These are phyloP conservation scores for Termitomyces sp. DNA, from an alignment of 768 basidiomycete genomes.

Conservation along the genomic window DNA sequence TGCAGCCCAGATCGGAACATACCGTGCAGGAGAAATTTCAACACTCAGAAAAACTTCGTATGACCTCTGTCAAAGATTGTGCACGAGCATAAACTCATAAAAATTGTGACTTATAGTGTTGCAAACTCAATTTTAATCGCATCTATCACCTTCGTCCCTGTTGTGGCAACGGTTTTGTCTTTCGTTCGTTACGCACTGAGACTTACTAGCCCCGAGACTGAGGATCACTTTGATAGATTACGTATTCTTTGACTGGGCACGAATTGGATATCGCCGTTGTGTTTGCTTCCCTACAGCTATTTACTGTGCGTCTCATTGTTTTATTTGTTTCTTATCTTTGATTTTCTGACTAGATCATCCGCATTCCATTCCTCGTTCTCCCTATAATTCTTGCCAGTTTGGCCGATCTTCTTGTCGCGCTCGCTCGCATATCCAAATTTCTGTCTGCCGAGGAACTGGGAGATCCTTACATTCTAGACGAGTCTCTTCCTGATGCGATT, in stretches of 20 bases:
- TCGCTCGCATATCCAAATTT: conserved; percentile 42
- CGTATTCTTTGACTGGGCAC: conserved; percentile 55
- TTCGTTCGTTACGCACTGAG: conserved; percentile 32
- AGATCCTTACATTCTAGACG: conserved; percentile 40
- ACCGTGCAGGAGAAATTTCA: conserved; percentile 34
- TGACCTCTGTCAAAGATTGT: conserved; percentile 9
- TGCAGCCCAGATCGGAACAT: conserved; percentile 30
- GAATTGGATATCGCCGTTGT: conserved; percentile 47
- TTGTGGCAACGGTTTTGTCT: conserved; percentile 42
- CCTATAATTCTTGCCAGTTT: conserved; percentile 47
- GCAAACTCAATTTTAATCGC: conserved; percentile 34
- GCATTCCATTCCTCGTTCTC: conserved; percentile 50
- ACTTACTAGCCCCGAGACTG: neutral
- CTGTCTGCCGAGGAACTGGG: conserved; percentile 50
- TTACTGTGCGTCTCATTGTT: conserved; percentile 36
- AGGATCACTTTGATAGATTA: conserved; percentile 35
- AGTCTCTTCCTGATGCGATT: conserved; percentile 31
- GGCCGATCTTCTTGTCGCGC: conserved; percentile 45
- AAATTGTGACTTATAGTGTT: conserved; percentile 20
- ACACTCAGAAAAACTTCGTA: conserved; percentile 34
- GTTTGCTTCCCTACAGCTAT: conserved; percentile 53
- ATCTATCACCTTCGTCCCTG: conserved; percentile 44
- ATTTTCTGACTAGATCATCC: conserved; percentile 38
- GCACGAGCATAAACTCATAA: neutral
- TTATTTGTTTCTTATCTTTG: neutral